Evolutionary conservation across 208 protist genomes (phyloP).

Genomic region (Vickermania spadyakhi): DNA sequence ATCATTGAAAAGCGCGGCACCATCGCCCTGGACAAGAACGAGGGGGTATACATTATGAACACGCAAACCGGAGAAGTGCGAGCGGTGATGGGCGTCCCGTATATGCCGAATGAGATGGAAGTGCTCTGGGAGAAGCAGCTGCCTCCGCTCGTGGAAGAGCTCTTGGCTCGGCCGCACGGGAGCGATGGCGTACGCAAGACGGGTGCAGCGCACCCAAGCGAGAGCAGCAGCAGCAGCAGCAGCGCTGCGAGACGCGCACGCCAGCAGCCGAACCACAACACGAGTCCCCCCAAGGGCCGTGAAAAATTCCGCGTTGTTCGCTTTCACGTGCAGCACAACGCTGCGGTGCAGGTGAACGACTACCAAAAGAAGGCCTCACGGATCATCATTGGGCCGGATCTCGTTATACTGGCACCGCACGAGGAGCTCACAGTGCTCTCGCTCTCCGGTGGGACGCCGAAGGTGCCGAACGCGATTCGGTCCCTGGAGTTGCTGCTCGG

Average conservation of each 20-base stretch:
- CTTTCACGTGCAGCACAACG: conserved; percentile 94
- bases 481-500: conserved; percentile 91
- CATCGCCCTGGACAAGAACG: conserved; percentile 95
- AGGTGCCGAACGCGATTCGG: conserved; percentile 88
- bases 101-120: conserved; percentile 92
- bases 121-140: conserved; percentile 94
- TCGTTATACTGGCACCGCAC: conserved; percentile 93
- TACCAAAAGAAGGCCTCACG: conserved; percentile 80
- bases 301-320: conserved; percentile 81
- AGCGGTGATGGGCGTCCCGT: conserved; percentile 81
- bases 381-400: conserved; percentile 90
- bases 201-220: background rate
- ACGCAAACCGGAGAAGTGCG: conserved; percentile 82
- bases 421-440: conserved; percentile 95
- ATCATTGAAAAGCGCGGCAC: conserved; percentile 82
- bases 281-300: background rate
- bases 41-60: conserved; percentile 96
- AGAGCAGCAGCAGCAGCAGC: conserved; percentile 9
- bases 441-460: conserved; percentile 90
- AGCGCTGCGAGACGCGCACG: conserved; percentile 20
- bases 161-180: conserved; percentile 62
- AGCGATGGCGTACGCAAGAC: conserved; percentile 21
- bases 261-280: background rate
- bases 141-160: conserved; percentile 80
- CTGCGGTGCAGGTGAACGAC: conserved; percentile 96